These are phyloP conservation scores for Thyridium curvatum DNA, from an alignment of 2,329 filamentous ascomycete genomes.

Conservation along the genomic window DNA sequence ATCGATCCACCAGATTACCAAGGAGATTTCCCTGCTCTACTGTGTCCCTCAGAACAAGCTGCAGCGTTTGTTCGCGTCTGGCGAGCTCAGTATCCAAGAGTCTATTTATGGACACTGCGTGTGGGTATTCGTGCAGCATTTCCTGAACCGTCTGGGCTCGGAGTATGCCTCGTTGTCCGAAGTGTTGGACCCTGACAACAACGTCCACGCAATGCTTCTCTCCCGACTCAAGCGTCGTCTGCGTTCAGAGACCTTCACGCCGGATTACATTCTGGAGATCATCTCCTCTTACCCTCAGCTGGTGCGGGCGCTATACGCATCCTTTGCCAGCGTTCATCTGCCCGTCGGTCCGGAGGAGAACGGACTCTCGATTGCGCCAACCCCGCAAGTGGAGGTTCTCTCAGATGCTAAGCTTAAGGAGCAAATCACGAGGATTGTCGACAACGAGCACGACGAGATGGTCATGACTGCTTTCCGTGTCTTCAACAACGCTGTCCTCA, in stretches of 20 bases:
- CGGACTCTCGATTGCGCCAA: slow-evolving; percentile 45
- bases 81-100: slow-evolving; percentile 86
- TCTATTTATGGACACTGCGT: slow-evolving; percentile 96
- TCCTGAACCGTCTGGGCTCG: slow-evolving; percentile 87
- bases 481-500: slow-evolving; percentile 89
- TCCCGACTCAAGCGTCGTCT: slow-evolving; percentile 93
- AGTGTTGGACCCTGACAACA: slow-evolving; percentile 75
- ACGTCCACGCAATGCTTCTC: slow-evolving; percentile 76
- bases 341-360: slow-evolving; percentile 44
- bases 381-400: slow-evolving; percentile 59
- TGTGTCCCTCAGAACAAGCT: slow-evolving; percentile 98
- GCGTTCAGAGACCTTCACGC: slow-evolving; percentile 93
- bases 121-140: slow-evolving; percentile 97
- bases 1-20: slow-evolving; percentile 97
- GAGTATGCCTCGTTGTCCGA: slow-evolving; percentile 86
- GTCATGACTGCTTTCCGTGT: slow-evolving; percentile 95
- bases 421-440: slow-evolving; percentile 70
- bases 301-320: slow-evolving; percentile 80
- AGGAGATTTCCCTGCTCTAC: slow-evolving; percentile 94
- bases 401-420: slow-evolving; percentile 69
- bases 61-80: slow-evolving; percentile 79
- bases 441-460: slow-evolving; percentile 94
- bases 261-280: slow-evolving; percentile 97
- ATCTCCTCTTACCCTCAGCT: slow-evolving; percentile 85
- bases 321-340: slow-evolving; percentile 84